phyloP scores from a whole-genome alignment of 2,329 filamentous ascomycete genomes.

The Venturia pyrina region DNA sequence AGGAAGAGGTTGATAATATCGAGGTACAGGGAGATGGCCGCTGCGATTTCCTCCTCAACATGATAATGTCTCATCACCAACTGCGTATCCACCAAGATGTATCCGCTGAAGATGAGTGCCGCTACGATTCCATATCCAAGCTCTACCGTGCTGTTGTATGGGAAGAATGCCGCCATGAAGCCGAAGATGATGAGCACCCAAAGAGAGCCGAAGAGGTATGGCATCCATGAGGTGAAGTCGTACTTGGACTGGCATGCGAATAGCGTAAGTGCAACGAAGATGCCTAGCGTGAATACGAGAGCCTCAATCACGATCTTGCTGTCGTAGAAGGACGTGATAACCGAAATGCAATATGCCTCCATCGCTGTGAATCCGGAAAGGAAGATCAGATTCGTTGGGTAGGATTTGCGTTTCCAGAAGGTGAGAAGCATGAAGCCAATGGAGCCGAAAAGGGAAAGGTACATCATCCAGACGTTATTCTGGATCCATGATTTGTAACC shows the following conservation, averaged over 20 bases:
- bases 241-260: slow-evolving; percentile 98
- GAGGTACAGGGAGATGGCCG: slow-evolving; percentile 87
- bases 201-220: slow-evolving; percentile 81
- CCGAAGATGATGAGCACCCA: slow-evolving; percentile 90
- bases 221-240: slow-evolving; percentile 95
- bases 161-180: slow-evolving; percentile 87
- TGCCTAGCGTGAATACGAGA: slow-evolving; percentile 67
- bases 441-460: slow-evolving; percentile 73
- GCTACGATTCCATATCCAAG: slow-evolving; percentile 73
- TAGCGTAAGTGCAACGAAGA: slow-evolving; percentile 54
- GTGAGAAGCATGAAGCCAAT: slow-evolving; percentile 79
- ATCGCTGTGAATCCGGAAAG: slow-evolving; percentile 79
- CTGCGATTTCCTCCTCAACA: slow-evolving; percentile 95
- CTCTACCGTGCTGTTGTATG: slow-evolving; percentile 69
- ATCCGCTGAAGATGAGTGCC: slow-evolving; percentile 84
- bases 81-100: slow-evolving; percentile 95
- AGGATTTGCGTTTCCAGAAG: slow-evolving; percentile 92
- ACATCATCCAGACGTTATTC: slow-evolving; percentile 71
- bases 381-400: slow-evolving; percentile 91
- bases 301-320: slow-evolving; percentile 79
- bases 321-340: slow-evolving; percentile 86
- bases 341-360: slow-evolving; percentile 88
- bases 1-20: slow-evolving; percentile 97
- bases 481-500: slow-evolving; percentile 84
- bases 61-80: slow-evolving; percentile 92